A percentile compares a stretch with the other conserved stretches of the same genome.
Evolutionary conservation across 2,329 filamentous ascomycete genomes (phyloP).

Genomic region (Beauveria medogensis): DNA sequence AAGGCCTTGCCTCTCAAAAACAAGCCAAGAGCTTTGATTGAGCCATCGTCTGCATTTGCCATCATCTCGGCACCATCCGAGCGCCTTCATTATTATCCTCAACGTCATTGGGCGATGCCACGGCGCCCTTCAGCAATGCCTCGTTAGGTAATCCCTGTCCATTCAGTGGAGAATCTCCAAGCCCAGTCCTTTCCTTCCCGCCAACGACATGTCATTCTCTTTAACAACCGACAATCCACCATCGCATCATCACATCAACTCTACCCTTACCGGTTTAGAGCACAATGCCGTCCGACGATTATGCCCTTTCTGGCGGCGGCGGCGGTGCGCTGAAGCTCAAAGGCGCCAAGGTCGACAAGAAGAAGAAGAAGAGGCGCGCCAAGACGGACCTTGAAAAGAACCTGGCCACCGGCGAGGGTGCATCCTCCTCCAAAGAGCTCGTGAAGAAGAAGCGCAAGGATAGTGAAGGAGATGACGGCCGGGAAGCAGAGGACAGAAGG

Average conservation of each 20-base stretch:
- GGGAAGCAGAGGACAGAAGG: slow-evolving; percentile 25
- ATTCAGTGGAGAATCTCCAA: too few relatives aligned
- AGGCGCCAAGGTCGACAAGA: slow-evolving; percentile 57
- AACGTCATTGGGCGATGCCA: too few relatives aligned
- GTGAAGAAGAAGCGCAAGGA: slow-evolving; percentile 13
- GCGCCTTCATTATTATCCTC: too few relatives aligned
- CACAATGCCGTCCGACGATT: slow-evolving; percentile 67
- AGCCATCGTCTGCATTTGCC: too few relatives aligned
- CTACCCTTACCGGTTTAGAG: not conserved
- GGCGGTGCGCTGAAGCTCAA: slow-evolving; percentile 81
- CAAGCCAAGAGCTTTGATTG: too few relatives aligned
- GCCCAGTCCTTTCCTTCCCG: too few relatives aligned
- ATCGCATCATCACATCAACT: not conserved
- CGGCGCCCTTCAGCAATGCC: too few relatives aligned
- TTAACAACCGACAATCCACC: not conserved
- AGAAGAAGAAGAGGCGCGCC: slow-evolving; percentile 56
- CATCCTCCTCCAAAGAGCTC: slow-evolving; percentile 19
- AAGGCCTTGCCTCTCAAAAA: too few relatives aligned
- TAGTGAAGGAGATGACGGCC: slow-evolving; percentile 19
- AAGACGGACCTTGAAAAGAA: slow-evolving; percentile 40
- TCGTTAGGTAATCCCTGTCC: too few relatives aligned
- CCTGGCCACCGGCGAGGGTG: slow-evolving; percentile 26
- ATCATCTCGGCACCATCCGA: too few relatives aligned
- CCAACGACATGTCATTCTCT: too few relatives aligned
- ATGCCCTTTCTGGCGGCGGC: slow-evolving; percentile 53